These are phyloP conservation scores for Cyberlindnera veronae DNA, from an alignment of 805 yeast species.

Conservation along the genomic window DNA sequence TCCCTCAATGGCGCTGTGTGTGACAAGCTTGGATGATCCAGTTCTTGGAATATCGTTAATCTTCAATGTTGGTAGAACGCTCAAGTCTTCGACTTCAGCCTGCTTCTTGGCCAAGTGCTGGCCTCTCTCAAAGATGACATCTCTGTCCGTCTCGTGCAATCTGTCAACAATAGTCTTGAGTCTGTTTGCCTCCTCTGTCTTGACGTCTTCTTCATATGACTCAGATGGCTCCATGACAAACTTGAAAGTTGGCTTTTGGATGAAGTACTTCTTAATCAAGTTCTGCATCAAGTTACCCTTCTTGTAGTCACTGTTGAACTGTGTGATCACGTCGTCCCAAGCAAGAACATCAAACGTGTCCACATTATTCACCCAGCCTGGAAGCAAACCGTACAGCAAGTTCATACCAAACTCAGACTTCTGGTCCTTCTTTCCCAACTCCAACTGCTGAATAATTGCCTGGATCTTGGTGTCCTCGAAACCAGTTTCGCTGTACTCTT, in stretches of 20 bases:
- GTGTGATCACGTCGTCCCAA: constrained; percentile 55
- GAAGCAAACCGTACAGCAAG: constrained; percentile 66
- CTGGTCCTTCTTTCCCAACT: constrained; percentile 77
- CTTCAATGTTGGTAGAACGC: constrained; percentile 75
- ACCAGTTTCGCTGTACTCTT: constrained; percentile 38
- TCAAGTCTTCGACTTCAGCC: constrained; percentile 64
- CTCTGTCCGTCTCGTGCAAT: constrained; percentile 54
- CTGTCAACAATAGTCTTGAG: constrained; percentile 40
- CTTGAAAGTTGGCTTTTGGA: constrained; percentile 56
- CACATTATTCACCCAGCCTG: constrained; percentile 81
- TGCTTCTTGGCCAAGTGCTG: constrained; percentile 58
- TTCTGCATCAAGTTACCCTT: constrained; percentile 56
- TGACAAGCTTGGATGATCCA: constrained; percentile 39
- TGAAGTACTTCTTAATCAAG: constrained; percentile 50
- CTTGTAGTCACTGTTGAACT: constrained; percentile 60
- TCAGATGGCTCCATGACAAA: constrained; percentile 75
- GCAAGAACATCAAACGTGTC: constrained; percentile 70
- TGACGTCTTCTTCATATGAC: constrained; percentile 47
- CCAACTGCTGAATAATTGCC: constrained; percentile 86
- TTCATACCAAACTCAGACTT: constrained; percentile 88
- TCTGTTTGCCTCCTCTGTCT: constrained; percentile 53
- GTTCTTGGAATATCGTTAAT: constrained; percentile 66
- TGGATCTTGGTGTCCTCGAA: constrained; percentile 63
- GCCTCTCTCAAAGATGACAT: constrained; percentile 59
- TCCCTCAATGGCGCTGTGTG: constrained; percentile 28